A percentile compares a stretch with the other conserved stretches of the same genome.
phyloP scores from a whole-genome alignment of 2,329 filamentous ascomycete species.

The Apiospora phragmitis region DNA sequence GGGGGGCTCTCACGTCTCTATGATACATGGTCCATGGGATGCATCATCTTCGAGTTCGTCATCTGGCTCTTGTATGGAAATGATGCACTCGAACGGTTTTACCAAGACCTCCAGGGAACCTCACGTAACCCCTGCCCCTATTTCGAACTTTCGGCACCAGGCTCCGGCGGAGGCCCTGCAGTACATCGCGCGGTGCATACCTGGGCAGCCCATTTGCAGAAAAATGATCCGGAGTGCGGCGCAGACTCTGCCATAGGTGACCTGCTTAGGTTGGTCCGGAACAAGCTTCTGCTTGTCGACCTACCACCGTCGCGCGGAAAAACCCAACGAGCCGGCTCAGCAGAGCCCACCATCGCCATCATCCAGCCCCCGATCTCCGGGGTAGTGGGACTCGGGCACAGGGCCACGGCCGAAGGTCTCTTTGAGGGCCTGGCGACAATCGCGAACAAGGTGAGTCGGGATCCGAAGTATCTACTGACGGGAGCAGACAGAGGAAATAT shows the following conservation, averaged over 20 bases:
- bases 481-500: not conserved
- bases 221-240: not conserved
- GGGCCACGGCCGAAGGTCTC: not conserved
- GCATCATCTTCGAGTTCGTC: slow-evolving; percentile 27
- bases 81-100: not conserved
- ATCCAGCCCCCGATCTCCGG: not conserved
- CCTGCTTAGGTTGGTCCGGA: not conserved
- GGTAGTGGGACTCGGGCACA: not conserved
- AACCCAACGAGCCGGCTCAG: not conserved
- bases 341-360: not conserved
- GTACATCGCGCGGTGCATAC: not conserved
- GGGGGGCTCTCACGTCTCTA: slow-evolving; percentile 19
- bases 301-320: not conserved
- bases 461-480: not conserved
- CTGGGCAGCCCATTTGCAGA: not conserved
- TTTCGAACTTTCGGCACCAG: not conserved
- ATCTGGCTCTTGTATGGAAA: slow-evolving; percentile 25
- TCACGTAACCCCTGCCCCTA: not conserved
- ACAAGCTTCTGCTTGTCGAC: not conserved
- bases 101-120: not conserved
- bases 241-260: not conserved
- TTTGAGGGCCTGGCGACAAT: not conserved
- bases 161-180: not conserved
- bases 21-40: slow-evolving; percentile 30
- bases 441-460: not conserved